Percentiles rank a stretch among this genome's conserved stretches.
Conservation (phyloP, 306 rosid species). For the Castanopsis chinensis region DNA sequence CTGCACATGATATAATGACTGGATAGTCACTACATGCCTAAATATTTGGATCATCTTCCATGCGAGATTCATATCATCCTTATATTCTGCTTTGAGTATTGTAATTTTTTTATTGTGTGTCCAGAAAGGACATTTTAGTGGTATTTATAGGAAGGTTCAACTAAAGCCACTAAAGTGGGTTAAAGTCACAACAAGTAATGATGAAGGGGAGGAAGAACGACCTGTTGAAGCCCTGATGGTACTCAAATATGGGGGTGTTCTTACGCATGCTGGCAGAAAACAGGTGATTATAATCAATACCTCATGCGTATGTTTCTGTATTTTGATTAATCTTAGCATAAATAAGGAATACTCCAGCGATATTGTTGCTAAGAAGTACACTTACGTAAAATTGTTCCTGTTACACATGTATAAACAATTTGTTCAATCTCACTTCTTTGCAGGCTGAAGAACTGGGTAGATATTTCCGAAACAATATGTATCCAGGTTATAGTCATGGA, state of each 20-base stretch:
- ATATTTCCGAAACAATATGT: conserved; percentile 90
- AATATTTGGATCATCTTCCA: not conserved
- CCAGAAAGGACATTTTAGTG: conserved; percentile 98
- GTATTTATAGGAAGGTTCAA: conserved; percentile 96
- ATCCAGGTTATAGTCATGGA: conserved; percentile 67
- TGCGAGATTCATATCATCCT: not conserved
- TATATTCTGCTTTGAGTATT: not conserved
- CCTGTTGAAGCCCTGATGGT: conserved; percentile 95
- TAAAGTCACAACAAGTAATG: conserved; percentile 62
- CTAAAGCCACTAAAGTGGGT: conserved; percentile 93
- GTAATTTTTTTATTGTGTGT: conserved; percentile 3
- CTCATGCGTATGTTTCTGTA: not conserved
- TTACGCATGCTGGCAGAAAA: conserved; percentile 97
- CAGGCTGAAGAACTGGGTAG: conserved; percentile 99
- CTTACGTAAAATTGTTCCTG: not conserved
- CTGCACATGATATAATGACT: not conserved
- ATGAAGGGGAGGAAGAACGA: conserved; percentile 93
- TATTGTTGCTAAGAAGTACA: not conserved
- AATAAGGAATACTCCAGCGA: not conserved
- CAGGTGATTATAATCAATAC: conserved; percentile 53
- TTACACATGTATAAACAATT: conserved; percentile 8
- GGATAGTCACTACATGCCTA: not conserved
- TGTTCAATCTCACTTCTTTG: conserved; percentile 19
- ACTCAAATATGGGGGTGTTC: conserved; percentile 98
- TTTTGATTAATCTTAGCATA: not conserved